Evolutionary conservation across 192 early-diverging fungal species (phyloP), one percentile per base, ranked within the genome.

Genomic region (Paraglomus brasilianum): DNA sequence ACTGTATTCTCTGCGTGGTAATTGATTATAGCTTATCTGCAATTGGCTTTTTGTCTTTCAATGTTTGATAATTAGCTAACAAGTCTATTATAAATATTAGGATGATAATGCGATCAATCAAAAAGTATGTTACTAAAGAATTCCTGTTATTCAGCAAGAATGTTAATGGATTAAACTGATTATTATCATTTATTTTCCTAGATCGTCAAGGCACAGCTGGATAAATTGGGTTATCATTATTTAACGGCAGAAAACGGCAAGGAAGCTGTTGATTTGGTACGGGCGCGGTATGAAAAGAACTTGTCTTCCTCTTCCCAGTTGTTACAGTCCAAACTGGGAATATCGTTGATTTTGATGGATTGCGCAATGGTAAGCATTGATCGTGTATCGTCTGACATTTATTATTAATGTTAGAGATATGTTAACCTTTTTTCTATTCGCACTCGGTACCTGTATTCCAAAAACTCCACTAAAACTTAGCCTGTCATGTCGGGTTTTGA

Each of bases 401-500:
- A 3, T 30, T 30, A 3, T 30, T 30, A 30, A 30, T 3, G 30
- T 30, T 30, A 30, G 30, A 30, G 30, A 30, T 30, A 30, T 30
- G 3, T 30, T 30, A 30, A 30, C 30, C 30, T 2, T 2, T 30
- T 30, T 30, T 3, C 3, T 30, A 30, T 30, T 30, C 30, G 30
- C 3, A 3, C 30, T 30, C 30, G 30, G 30, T n/a, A n/a, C n/a
- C n/a, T n/a, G 30, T 30, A 30, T 30, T 30, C 30, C 30, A 30
- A 30, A 30, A 30, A 30, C n/a, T n/a, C n/a, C n/a, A n/a, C n/a
- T n/a, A 30, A 30, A 30, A 30, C 3, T 46, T 55, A 68, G 66
- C 86, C 86, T 0, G 71, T 87, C 30, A 81, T 83, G 78, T 78
- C 83, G 66, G 86, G 86, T 15, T 75, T 77, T 51, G 83, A 85